Percentiles rank a stretch among this genome's conserved stretches.
phyloP scores from a whole-genome alignment of 2,329 filamentous ascomycete species.

The Lizonia empirigonia region DNA sequence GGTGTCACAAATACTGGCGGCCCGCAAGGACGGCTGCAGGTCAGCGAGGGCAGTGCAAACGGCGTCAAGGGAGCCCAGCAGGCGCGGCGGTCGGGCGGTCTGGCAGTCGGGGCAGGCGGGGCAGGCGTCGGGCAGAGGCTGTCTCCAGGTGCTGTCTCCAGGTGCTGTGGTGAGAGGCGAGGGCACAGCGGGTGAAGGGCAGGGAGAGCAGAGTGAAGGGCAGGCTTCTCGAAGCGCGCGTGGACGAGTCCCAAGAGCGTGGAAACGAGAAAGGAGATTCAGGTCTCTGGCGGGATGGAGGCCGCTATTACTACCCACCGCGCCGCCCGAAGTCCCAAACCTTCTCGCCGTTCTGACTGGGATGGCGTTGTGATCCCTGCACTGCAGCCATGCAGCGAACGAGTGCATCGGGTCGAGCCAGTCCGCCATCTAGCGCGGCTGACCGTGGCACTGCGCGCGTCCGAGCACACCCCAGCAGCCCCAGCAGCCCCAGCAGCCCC shows the following conservation, averaged over 20 bases:
- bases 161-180: too few species aligned
- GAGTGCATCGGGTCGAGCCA: conserved; percentile 29
- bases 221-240: conserved; percentile 40
- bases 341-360: conserved; percentile 36
- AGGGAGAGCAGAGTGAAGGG: conserved; percentile 14
- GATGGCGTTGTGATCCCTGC: conserved; percentile 27
- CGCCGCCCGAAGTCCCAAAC: conserved; percentile 32
- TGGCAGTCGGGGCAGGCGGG: conserved; percentile 16
- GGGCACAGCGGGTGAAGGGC: background rate
- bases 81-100: background rate
- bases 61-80: conserved; percentile 13
- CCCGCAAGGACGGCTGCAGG: conserved; percentile 43
- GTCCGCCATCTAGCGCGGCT: conserved; percentile 20
- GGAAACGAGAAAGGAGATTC: conserved; percentile 45
- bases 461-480: background rate
- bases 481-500: background rate
- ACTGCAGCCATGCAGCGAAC: conserved; percentile 29
- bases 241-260: conserved; percentile 40
- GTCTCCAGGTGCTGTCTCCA: too few species aligned
- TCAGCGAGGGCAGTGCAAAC: conserved; percentile 24
- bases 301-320: conserved; percentile 40
- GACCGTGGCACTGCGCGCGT: background rate
- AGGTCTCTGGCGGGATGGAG: conserved; percentile 38
- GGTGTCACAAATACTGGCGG: conserved; percentile 42
- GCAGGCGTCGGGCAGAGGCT: background rate